Evolutionary conservation across 2,329 filamentous ascomycete species (phyloP).

Genomic region (Ophiocordyceps camponoti-rufipedis): DNA sequence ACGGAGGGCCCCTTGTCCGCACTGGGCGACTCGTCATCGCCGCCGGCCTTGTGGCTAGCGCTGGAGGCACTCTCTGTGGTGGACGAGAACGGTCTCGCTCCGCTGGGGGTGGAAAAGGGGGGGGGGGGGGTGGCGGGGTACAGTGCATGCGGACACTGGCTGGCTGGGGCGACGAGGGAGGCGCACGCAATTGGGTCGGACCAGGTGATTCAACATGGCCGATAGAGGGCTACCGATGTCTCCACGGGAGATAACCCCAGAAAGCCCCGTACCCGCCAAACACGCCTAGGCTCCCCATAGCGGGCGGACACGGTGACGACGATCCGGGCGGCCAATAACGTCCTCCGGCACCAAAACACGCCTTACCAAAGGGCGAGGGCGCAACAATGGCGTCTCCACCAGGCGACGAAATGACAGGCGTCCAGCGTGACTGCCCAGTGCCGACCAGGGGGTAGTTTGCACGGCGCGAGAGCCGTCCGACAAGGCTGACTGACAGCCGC

Average conservation of each 20-base stretch:
- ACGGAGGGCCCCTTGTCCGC: background rate
- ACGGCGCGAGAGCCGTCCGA: conserved; percentile 1
- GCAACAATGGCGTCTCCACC: conserved; percentile 4
- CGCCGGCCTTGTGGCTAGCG: background rate
- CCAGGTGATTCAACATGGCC: background rate
- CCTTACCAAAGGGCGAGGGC: background rate
- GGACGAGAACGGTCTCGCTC: conserved; percentile 1
- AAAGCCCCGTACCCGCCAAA: background rate
- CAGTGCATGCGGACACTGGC: background rate
- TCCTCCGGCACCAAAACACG: background rate
- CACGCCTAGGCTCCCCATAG: background rate
- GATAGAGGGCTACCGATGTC: background rate
- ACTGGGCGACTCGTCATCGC: conserved; percentile 1
- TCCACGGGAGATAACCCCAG: background rate
- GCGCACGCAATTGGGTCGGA: background rate
- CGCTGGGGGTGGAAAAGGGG: no score
- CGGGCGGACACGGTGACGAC: background rate
- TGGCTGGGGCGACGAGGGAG: background rate
- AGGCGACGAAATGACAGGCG: conserved; percentile 6
- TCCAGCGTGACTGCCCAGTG: conserved; percentile 6
- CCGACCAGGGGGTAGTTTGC: background rate
- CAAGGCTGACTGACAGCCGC: background rate
- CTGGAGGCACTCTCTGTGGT: background rate
- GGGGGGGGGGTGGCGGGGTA: background rate
- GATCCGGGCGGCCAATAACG: background rate